Evolutionary conservation across 768 basidiomycete species (phyloP).

Genomic region (Kwoniella dendrophila): DNA sequence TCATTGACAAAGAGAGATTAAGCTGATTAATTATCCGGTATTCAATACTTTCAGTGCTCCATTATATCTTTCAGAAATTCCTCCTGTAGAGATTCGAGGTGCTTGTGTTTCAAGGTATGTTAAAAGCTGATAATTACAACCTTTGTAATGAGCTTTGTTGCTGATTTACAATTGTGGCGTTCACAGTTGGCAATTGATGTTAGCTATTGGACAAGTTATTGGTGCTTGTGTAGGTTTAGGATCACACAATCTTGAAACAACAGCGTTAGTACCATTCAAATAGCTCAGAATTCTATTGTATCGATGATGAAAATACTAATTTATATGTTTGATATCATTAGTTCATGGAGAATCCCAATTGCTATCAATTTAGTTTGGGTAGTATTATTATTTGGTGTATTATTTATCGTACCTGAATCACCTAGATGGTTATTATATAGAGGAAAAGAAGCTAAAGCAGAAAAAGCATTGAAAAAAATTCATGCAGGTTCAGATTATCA

Average conservation of each 20-base stretch:
- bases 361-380: conserved; percentile 53
- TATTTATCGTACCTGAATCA: conserved; percentile 51
- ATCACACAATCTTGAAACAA: conserved; percentile 35
- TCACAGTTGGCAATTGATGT: conserved; percentile 52
- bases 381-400: conserved; percentile 37
- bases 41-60: conserved; percentile 36
- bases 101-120: conserved; percentile 44
- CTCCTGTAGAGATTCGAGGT: conserved; percentile 54
- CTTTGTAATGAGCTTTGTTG: neutral
- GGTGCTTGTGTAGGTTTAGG: conserved; percentile 55
- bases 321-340: no score
- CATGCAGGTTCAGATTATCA: conserved; percentile 41
- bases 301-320: neutral
- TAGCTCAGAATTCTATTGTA: neutral
- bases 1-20: neutral
- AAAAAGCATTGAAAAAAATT: conserved; percentile 42
- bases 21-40: neutral
- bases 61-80: conserved; percentile 55
- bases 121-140: neutral
- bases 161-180: no score
- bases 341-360: conserved; percentile 49
- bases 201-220: conserved; percentile 56
- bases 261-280: conserved; percentile 19
- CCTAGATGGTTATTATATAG: conserved; percentile 53
- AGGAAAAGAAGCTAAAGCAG: conserved; percentile 50